A percentile compares a stretch with the other conserved stretches of the same genome.
phyloP scores from a whole-genome alignment of 2,329 filamentous ascomycete genomes.

The Cladosporium sp. region DNA sequence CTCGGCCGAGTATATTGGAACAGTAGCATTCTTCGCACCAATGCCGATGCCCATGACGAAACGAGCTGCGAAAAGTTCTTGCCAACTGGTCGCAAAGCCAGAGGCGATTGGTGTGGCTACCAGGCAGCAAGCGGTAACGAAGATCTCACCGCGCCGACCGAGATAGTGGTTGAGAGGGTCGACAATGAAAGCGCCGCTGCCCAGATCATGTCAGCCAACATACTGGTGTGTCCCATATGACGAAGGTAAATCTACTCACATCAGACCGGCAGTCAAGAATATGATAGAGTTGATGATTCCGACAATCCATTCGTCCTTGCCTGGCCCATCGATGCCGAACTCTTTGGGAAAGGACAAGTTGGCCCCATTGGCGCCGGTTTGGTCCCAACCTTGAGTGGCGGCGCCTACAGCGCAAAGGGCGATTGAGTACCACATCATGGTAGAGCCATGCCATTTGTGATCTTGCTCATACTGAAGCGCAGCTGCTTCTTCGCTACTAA shows the following conservation, averaged over 20 bases:
- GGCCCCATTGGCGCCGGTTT: slow-evolving; percentile 36
- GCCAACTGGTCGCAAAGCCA: slow-evolving; percentile 57
- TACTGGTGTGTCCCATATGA: no score
- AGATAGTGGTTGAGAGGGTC: slow-evolving; percentile 40
- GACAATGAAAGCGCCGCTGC: slow-evolving; percentile 53
- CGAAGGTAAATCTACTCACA: no score
- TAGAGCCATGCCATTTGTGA: slow-evolving; percentile 68
- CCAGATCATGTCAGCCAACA: slow-evolving; percentile 18
- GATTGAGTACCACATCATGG: slow-evolving; percentile 65
- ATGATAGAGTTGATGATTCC: slow-evolving; percentile 55
- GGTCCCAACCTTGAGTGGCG: slow-evolving; percentile 36
- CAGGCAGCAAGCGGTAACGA: slow-evolving; percentile 51
- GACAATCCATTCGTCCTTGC: slow-evolving; percentile 28
- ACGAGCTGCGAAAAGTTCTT: slow-evolving; percentile 61
- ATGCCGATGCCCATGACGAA: slow-evolving; percentile 67
- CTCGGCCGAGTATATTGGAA: slow-evolving; percentile 46
- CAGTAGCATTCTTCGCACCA: slow-evolving; percentile 45
- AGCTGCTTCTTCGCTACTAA: no score
- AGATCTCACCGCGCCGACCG: slow-evolving; percentile 40
- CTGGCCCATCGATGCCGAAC: slow-evolving; percentile 26
- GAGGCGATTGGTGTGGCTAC: slow-evolving; percentile 67
- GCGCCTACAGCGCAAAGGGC: slow-evolving; percentile 36
- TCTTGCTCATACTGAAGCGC: slow-evolving; percentile 64
- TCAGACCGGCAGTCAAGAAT: slow-evolving; percentile 47
- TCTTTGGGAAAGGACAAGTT: slow-evolving; percentile 32